These are phyloP conservation scores for Exophiala viscosa DNA, from an alignment of 2,329 filamentous ascomycete genomes.

Conservation along the genomic window DNA sequence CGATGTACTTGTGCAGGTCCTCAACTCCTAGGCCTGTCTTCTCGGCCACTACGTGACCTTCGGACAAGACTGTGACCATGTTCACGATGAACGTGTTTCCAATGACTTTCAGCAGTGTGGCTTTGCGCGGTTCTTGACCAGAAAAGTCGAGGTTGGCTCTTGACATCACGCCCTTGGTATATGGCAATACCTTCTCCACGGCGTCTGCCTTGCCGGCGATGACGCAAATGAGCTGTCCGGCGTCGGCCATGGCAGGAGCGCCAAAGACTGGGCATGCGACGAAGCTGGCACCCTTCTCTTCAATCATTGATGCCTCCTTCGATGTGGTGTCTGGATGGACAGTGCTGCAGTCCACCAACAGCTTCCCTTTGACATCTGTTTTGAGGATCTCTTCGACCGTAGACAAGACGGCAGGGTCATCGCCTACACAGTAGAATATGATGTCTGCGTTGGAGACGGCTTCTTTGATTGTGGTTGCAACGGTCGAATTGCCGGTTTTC, in stretches of 20 bases:
- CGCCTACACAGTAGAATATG: conserved; percentile 75
- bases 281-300: conserved; percentile 64
- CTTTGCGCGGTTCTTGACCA: conserved; percentile 64
- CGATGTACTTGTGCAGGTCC: conserved; percentile 67
- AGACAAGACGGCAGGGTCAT: conserved; percentile 68
- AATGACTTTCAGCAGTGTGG: conserved; percentile 72
- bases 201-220: conserved; percentile 61
- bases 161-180: conserved; percentile 68
- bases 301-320: conserved; percentile 56
- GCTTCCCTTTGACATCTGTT: conserved; percentile 61
- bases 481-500: conserved; percentile 53
- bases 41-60: conserved; percentile 75
- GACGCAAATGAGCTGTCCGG: conserved; percentile 68
- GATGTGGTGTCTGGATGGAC: conserved; percentile 79
- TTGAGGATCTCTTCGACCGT: conserved; percentile 58
- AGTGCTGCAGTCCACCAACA: conserved; percentile 84
- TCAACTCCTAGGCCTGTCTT: conserved; percentile 71
- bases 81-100: conserved; percentile 84
- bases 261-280: conserved; percentile 62
- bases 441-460: conserved; percentile 68
- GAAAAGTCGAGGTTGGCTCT: conserved; percentile 67
- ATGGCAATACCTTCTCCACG: conserved; percentile 64
- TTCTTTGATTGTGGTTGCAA: conserved; percentile 61
- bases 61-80: conserved; percentile 74
- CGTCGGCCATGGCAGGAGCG: conserved; percentile 50